Base-by-base conservation (phyloP, 2,329 filamentous ascomycete genomes). In the Trichoderma oligosporum region DNA sequence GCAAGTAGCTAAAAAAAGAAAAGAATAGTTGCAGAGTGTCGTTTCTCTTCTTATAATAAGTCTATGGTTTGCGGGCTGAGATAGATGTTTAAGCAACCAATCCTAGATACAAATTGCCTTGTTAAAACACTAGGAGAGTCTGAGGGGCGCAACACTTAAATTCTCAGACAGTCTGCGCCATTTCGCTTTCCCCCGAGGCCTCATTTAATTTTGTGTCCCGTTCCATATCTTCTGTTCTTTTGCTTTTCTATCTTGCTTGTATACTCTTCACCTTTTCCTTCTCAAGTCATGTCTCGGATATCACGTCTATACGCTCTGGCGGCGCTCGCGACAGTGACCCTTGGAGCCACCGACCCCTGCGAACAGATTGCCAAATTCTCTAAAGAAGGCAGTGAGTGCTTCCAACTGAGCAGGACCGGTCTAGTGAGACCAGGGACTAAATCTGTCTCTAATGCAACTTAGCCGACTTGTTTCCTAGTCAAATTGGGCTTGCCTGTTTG, bases 401-500 rank as follows among this genome's bases (percentile, higher is more conserved):
- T n/a, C n/a, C 4, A n/a, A 29, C 45, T 29, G 16, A 20, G 4
- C 16, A 12, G 3, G n/a, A n/a, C n/a, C n/a, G n/a, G n/a, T n/a
- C n/a, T n/a, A n/a, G n/a, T n/a, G n/a, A n/a, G n/a, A n/a, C n/a
- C n/a, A n/a, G n/a, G n/a, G n/a, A 38, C 7, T 38, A 6, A n/a
- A n/a, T 38, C 16, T n/a, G 16, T 38, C 4, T 29, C 29, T 44
- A 11, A 44, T n/a, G 29, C 4, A n/a, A 4, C 2, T 4, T n/a
- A 55, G 53, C 14, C 6, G 1, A 2, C 1, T 1, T 1, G 4
- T 56, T 56, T 25, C 29, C 53, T 1, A 56, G 53, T 35, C 24
- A 56, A 12, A 31, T 56, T 56, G 42, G 16, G 31, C 33, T 56
- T 16, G 41, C 53, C 8, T 57, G 54, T 18, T 5, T 57, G n/a